Base-by-base conservation (phyloP, 768 basidiomycete species). In the Mycena rosella region DNA sequence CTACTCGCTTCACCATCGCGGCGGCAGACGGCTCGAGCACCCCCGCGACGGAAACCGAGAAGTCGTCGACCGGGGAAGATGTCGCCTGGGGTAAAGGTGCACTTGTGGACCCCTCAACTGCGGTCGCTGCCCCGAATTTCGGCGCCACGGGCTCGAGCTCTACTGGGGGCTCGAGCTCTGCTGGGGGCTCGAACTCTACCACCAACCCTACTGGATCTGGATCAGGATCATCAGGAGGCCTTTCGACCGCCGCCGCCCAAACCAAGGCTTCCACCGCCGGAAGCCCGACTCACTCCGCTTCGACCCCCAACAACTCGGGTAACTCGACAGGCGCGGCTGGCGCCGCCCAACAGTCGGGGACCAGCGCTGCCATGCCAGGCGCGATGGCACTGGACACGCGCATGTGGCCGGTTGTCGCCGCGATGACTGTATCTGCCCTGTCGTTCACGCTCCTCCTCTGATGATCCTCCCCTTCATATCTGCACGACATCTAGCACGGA, bases 1-100 rank as follows among this genome's bases (percentile, higher is more conserved):
- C 92, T 2, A 88, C 87, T 18, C 91, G 94, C 26, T 95, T 94
- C 83, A 81, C 90, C 38, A 93, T 95, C 73, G 87, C 90, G 4
- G 85, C 83, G 36, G 49, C 84, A 5, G 71, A 76, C 27, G 88
- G 87, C 15, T 68, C 78, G 10, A 80, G 84, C 57, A 82, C 82
- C 3, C 72, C 87, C 5, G 83, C 93, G 0, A 61, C 85, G 20
- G 82, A 92, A 14, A 86, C 77, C 0, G 89, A 94, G 8, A 75
- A 79, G 44, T 82, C 87, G 42, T 81, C 86, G 0, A 78, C 83
- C 54, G 87, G 82, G 13, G 68, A 75, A 27, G 42, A 77, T 17
- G 89, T 94, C 48, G 83, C 88, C 1, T 95, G 90, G 90, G 94
- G 94, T 42, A 80, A 68, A 11, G 94, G 93, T 45, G 73, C 79